phyloP scores from a whole-genome alignment of 108 stramenopile genomes.

The Chaetoceros muelleri region DNA sequence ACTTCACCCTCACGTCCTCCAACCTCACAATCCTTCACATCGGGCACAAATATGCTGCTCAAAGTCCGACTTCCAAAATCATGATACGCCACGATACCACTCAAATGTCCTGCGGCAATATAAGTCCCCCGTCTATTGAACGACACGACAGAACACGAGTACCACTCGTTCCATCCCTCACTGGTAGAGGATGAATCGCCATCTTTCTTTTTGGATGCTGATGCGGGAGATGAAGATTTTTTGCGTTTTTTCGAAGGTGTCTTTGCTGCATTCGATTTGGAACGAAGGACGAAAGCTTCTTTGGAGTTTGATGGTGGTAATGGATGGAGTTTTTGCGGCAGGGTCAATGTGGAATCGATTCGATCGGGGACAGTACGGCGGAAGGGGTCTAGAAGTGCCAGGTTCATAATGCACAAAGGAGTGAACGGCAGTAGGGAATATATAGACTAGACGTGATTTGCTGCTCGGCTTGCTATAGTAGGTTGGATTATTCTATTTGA shows the following conservation, averaged over 20 bases:
- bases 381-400: slow-evolving; percentile 64
- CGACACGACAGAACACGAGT: slow-evolving; percentile 45
- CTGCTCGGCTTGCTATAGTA: too few species aligned
- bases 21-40: neutral
- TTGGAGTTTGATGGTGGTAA: slow-evolving; percentile 3
- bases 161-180: slow-evolving; percentile 26
- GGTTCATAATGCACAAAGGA: slow-evolving; percentile 40
- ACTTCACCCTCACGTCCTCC: slow-evolving; percentile 1
- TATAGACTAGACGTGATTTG: too few species aligned
- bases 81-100: slow-evolving; percentile 45
- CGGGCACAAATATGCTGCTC: slow-evolving; percentile 34
- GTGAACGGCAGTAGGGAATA: neutral
- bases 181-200: neutral
- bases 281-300: too few species aligned
- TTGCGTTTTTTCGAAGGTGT: neutral
- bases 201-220: neutral
- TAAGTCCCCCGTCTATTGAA: slow-evolving; percentile 64
- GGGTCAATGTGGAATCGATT: slow-evolving; percentile 57
- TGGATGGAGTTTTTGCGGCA: slow-evolving; percentile 43
- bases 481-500: too few species aligned
- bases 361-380: slow-evolving; percentile 67
- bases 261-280: neutral
- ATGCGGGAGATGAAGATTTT: neutral
- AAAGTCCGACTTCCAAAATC: slow-evolving; percentile 46
- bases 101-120: slow-evolving; percentile 60